Percentiles rank a stretch among this genome's conserved stretches.
Evolutionary conservation across 2,329 filamentous ascomycete species (phyloP).

Genomic region (Sporothrix inflata): DNA sequence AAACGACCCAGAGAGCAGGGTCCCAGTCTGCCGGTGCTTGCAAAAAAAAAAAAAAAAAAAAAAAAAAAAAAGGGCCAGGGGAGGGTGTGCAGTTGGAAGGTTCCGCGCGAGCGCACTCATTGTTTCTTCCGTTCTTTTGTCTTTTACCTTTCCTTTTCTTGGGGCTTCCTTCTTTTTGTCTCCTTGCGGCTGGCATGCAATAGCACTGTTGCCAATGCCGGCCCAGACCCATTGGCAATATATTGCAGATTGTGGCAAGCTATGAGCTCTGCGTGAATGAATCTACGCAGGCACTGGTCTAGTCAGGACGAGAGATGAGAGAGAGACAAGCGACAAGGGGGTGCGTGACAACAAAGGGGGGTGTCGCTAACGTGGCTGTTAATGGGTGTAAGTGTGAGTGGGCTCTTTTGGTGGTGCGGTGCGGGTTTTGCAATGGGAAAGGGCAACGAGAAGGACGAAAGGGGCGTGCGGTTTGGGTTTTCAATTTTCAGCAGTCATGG

Average conservation of each 20-base stretch:
- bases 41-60: constrained; percentile 11
- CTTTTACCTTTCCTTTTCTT: not conserved
- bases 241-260: not conserved
- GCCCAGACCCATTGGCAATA: not conserved
- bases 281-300: not conserved
- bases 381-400: constrained; percentile 7
- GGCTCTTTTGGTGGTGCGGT: not conserved
- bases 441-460: not conserved
- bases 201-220: not conserved
- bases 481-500: constrained; percentile 12
- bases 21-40: constrained; percentile 16
- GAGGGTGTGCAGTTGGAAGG: constrained; percentile 18
- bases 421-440: not conserved
- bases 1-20: constrained; percentile 14
- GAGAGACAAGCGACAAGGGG: not conserved
- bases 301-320: not conserved
- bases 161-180: not conserved
- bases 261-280: not conserved
- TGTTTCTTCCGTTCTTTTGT: not conserved
- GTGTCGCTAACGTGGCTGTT: not conserved
- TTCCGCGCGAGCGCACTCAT: not conserved
- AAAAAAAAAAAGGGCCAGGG: constrained; percentile 12
- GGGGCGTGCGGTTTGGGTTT: not conserved
- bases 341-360: not conserved
- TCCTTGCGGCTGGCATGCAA: not conserved